phyloP scores from a whole-genome alignment of 2,329 filamentous ascomycete species.

The Trichoderma brevicompactum region DNA sequence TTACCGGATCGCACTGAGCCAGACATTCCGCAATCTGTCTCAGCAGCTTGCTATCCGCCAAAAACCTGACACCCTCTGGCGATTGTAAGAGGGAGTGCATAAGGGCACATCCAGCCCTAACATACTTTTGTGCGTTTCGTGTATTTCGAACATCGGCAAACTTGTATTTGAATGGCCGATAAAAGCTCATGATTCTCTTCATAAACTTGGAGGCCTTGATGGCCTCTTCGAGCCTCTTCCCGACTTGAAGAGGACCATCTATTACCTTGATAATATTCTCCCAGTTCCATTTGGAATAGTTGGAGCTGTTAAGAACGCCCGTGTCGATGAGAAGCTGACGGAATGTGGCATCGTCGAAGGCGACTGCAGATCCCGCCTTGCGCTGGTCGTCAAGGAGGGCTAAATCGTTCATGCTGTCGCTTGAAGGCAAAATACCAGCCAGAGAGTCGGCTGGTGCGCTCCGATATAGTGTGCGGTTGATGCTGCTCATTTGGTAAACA shows the following conservation, averaged over 20 bases:
- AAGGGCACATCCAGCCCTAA: constrained; percentile 84
- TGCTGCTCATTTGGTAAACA: constrained; percentile 97
- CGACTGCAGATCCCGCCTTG: constrained; percentile 52
- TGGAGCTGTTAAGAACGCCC: constrained; percentile 84
- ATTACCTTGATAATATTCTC: constrained; percentile 88
- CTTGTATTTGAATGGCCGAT: constrained; percentile 93
- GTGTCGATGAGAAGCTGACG: constrained; percentile 73
- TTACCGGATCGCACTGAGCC: constrained; percentile 88
- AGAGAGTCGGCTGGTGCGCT: constrained; percentile 61
- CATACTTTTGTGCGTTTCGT: constrained; percentile 90
- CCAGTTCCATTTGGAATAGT: constrained; percentile 97
- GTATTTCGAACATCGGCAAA: constrained; percentile 91
- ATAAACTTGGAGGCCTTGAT: constrained; percentile 95
- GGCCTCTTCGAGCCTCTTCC: constrained; percentile 90
- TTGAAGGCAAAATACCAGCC: constrained; percentile 47
- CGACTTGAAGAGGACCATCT: constrained; percentile 87
- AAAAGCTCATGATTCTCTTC: constrained; percentile 92
- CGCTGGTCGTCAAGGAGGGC: constrained; percentile 60
- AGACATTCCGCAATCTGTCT: constrained; percentile 94
- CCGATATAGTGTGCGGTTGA: constrained; percentile 88
- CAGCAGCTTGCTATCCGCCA: constrained; percentile 89
- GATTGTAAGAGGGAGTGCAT: constrained; percentile 87
- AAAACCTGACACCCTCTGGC: constrained; percentile 79
- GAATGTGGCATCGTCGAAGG: constrained; percentile 65
- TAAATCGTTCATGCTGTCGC: constrained; percentile 54